phyloP scores from a whole-genome alignment of 2,329 filamentous ascomycete species.

The Botrytis aclada region DNA sequence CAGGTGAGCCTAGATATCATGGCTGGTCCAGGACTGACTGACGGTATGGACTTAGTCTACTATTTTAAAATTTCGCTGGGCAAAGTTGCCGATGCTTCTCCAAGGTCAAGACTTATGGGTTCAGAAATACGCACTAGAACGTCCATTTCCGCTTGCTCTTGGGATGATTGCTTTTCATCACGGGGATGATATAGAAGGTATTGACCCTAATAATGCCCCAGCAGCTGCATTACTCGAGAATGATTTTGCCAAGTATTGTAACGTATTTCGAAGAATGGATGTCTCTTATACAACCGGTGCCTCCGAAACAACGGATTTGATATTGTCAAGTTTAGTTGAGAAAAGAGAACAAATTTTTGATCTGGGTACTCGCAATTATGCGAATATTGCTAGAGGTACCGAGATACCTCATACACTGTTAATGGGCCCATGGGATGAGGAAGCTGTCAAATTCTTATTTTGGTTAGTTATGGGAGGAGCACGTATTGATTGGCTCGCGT shows the following conservation, averaged over 20 bases:
- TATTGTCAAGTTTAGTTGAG: neutral
- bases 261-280: neutral
- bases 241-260: conserved; percentile 16
- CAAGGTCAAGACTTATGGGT: conserved; percentile 31
- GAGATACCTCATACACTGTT: conserved; percentile 36
- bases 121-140: conserved; percentile 20
- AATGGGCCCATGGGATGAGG: conserved; percentile 34
- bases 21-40: neutral
- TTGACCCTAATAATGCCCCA: neutral
- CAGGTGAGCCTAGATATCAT: conserved; percentile 18
- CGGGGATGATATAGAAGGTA: neutral
- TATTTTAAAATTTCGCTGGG: conserved; percentile 36
- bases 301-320: neutral
- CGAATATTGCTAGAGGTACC: conserved; percentile 22
- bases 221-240: neutral
- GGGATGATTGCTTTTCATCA: too few relatives aligned
- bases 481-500: conserved; percentile 30
- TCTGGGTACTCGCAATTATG: neutral
- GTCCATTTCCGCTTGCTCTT: neutral
- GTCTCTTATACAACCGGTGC: neutral
- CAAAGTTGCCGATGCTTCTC: conserved; percentile 28
- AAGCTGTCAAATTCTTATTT: conserved; percentile 31
- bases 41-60: conserved; percentile 25
- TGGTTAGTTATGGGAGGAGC: conserved; percentile 34
- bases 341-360: conserved; percentile 6